These are phyloP conservation scores for Backusella liffmaniae DNA, from an alignment of 192 early-diverging fungal species.

Conservation along the genomic window DNA sequence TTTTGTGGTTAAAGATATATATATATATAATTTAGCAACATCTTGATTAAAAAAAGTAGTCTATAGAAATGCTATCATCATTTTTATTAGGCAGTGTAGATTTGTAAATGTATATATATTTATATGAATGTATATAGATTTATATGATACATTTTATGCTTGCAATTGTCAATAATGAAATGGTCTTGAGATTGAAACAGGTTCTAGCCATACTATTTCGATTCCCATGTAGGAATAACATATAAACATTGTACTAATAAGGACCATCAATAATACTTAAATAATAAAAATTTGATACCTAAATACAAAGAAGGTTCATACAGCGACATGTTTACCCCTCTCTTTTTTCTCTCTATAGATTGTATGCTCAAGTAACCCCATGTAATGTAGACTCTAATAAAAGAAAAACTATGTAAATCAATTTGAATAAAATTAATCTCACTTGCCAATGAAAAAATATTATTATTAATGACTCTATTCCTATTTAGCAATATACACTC, in stretches of 20 bases:
- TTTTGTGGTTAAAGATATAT: not conserved
- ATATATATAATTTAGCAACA: not conserved
- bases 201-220: not conserved
- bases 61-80: not conserved
- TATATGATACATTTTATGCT: too few relatives aligned
- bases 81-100: not conserved
- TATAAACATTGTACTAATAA: not conserved
- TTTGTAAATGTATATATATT: too few relatives aligned
- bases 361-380: not conserved
- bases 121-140: too few relatives aligned
- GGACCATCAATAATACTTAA: not conserved
- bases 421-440: not conserved
- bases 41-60: not conserved
- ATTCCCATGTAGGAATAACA: not conserved
- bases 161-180: not conserved
- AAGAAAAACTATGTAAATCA: not conserved
- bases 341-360: not conserved
- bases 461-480: not conserved
- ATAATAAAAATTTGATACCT: not conserved
- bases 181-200: not conserved
- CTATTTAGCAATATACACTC: not conserved
- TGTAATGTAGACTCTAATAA: not conserved
- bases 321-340: not conserved
- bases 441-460: not conserved
- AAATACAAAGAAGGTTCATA: not conserved